Percentiles rank a stretch among this genome's conserved stretches.
phyloP scores from a whole-genome alignment of 306 rosid genomes.

The Sechiopsis laciniata region DNA sequence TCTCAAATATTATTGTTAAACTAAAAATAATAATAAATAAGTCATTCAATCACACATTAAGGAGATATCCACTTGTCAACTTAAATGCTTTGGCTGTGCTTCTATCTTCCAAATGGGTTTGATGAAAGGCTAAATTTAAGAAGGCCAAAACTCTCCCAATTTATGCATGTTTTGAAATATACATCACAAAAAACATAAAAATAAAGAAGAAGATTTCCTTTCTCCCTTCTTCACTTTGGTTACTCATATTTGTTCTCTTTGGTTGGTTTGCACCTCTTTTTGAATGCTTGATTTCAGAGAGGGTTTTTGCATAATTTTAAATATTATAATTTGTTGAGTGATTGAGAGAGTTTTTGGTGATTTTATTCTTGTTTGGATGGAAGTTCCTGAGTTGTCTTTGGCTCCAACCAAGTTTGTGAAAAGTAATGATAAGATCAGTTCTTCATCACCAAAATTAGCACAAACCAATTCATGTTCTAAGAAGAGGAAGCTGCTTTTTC shows the following conservation, averaged over 20 bases:
- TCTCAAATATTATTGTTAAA: too few relatives aligned
- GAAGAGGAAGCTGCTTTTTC: conserved; percentile 35
- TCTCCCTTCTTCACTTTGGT: background rate
- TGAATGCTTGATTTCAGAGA: too few relatives aligned
- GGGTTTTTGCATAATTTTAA: too few relatives aligned
- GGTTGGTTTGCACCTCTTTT: background rate
- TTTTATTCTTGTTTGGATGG: background rate
- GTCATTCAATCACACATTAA: background rate
- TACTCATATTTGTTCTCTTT: background rate
- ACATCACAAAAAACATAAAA: background rate
- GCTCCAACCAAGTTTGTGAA: background rate
- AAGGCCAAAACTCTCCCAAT: conserved; percentile 8
- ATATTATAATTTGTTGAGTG: too few relatives aligned
- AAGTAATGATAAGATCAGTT: background rate
- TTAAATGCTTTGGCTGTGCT: conserved; percentile 34
- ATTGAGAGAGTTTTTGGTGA: background rate
- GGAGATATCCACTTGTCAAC: conserved; percentile 38
- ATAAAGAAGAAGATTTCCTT: background rate
- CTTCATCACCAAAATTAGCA: conserved; percentile 24
- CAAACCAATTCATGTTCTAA: conserved; percentile 11
- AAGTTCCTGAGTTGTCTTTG: too few relatives aligned
- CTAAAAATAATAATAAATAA: too few relatives aligned
- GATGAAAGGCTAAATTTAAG: conserved; percentile 26
- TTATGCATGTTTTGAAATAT: conserved; percentile 20
- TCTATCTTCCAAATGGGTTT: conserved; percentile 22